These are phyloP conservation scores for Castanopsis chinensis DNA, from an alignment of 306 rosid species.

Conservation along the genomic window DNA sequence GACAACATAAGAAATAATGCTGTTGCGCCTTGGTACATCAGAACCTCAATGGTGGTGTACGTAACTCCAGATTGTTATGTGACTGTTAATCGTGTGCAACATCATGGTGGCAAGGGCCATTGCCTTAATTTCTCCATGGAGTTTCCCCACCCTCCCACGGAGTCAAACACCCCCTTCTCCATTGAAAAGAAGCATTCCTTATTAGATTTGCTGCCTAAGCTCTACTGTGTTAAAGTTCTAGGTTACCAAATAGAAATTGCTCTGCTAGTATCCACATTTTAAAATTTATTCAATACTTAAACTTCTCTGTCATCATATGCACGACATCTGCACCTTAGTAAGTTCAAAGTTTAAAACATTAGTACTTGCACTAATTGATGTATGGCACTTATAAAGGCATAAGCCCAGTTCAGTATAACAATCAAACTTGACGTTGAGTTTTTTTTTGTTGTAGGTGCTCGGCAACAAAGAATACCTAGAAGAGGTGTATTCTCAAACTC, in stretches of 20 bases:
- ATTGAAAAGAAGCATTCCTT: not conserved
- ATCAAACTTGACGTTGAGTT: not conserved
- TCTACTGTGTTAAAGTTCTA: too few species aligned
- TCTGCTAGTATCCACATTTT: not conserved
- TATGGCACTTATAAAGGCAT: too few species aligned
- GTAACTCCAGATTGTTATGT: constrained; percentile 32
- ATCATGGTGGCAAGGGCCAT: not conserved
- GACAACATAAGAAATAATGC: constrained; percentile 72
- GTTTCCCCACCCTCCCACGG: not conserved
- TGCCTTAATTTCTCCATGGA: not conserved
- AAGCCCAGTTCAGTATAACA: not conserved
- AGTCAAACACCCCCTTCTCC: not conserved
- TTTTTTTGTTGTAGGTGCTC: constrained; percentile 44
- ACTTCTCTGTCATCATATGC: not conserved
- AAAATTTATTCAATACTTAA: not conserved
- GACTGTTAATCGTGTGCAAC: not conserved
- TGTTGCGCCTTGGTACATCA: constrained; percentile 80
- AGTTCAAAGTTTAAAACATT: not conserved
- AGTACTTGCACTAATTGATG: not conserved
- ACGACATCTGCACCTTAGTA: not conserved
- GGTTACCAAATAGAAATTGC: not conserved
- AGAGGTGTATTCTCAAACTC: constrained; percentile 72
- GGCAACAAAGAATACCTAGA: constrained; percentile 52
- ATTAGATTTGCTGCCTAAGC: not conserved
- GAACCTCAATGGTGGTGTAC: constrained; percentile 67